phyloP scores from a whole-genome alignment of 257 asterid species.

The Solanum habrochaites region DNA sequence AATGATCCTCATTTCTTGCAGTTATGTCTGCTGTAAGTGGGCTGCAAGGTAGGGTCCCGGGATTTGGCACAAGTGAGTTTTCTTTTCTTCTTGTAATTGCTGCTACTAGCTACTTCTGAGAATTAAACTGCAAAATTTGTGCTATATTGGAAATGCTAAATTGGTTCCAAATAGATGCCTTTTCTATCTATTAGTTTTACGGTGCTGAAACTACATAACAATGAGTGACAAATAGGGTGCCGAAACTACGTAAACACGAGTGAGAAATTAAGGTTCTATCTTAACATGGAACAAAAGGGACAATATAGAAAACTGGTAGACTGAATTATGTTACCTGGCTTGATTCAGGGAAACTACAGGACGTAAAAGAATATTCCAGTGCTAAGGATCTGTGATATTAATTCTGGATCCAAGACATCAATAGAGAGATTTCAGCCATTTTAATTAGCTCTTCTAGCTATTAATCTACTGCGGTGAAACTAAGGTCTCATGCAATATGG shows the following conservation, averaged over 20 bases:
- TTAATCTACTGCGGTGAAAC: background rate
- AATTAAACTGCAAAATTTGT: background rate
- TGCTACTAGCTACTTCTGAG: background rate
- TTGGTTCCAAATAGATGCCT: background rate
- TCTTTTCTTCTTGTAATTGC: background rate
- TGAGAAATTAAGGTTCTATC: background rate
- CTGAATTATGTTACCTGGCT: background rate
- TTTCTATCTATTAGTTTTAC: background rate
- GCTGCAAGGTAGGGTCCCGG: constrained; percentile 69
- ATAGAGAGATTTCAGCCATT: background rate
- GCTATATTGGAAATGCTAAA: background rate
- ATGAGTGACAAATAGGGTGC: background rate
- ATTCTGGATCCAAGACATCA: background rate
- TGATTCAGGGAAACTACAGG: background rate
- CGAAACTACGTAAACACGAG: background rate
- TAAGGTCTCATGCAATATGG: background rate
- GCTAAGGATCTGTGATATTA: background rate
- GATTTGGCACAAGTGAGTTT: constrained; percentile 75
- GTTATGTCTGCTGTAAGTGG: constrained; percentile 98
- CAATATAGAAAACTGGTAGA: background rate
- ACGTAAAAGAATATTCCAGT: background rate
- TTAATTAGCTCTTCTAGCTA: background rate
- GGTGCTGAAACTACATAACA: background rate
- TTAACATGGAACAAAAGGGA: background rate
- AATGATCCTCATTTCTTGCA: constrained; percentile 26